These are phyloP conservation scores for Ambrosia artemisiifolia DNA, from an alignment of 129 eudicot genomes.

Conservation along the genomic window DNA sequence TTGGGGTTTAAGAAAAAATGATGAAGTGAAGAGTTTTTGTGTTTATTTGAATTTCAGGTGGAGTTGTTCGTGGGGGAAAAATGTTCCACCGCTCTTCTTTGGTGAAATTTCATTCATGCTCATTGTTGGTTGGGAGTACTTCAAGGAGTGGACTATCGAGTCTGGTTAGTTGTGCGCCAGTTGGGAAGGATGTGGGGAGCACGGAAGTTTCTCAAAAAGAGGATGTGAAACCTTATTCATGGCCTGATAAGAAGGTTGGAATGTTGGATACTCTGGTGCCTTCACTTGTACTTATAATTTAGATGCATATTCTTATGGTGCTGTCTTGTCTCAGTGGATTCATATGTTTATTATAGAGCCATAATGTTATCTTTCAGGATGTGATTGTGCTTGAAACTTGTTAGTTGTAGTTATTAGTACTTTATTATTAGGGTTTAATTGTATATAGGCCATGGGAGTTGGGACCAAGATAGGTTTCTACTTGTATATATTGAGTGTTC, in stretches of 20 bases:
- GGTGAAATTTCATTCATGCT: conserved; percentile 21
- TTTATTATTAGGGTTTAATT: neutral
- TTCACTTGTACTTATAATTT: neutral
- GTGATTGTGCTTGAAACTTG: too few relatives aligned
- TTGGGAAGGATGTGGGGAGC: conserved; percentile 30
- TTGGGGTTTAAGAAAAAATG: neutral
- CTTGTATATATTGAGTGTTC: too few relatives aligned
- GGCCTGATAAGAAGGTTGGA: conserved; percentile 79
- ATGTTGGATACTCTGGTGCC: neutral
- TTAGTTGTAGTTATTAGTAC: too few relatives aligned
- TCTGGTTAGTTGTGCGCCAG: conserved; percentile 24
- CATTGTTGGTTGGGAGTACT: conserved; percentile 13
- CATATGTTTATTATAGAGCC: neutral
- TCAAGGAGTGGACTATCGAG: conserved; percentile 22
- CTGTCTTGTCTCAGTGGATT: neutral
- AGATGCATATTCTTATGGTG: neutral
- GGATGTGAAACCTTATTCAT: conserved; percentile 31
- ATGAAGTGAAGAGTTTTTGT: neutral
- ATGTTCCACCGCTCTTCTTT: conserved; percentile 22
- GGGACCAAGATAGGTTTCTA: too few relatives aligned
- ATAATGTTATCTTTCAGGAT: neutral
- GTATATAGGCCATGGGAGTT: too few relatives aligned
- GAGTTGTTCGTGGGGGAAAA: conserved; percentile 18
- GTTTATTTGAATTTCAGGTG: conserved; percentile 30
- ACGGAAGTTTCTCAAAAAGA: conserved; percentile 40